Base-by-base conservation (phyloP, 2,329 filamentous ascomycete genomes). In the Neodidymelliopsis sp. region DNA sequence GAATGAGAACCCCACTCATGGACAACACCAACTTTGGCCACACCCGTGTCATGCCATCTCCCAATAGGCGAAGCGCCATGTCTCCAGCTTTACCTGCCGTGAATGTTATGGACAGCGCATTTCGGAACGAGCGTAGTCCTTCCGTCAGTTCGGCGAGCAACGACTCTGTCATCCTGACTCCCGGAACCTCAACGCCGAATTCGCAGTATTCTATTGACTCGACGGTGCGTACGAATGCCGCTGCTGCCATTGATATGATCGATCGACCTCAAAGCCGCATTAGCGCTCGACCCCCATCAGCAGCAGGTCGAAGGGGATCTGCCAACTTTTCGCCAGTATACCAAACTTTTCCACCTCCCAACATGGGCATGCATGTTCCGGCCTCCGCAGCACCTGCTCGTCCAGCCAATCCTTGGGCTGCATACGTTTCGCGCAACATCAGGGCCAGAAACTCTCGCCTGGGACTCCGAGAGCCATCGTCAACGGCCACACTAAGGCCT, bases 181-280 rank as follows among this genome's bases (percentile, higher is more conserved):
- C 69, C 13, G 57, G 65, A n/a, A 58, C 63, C 18, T 63, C 65
- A 22, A 62, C 65, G n/a, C 53, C 63, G 20, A 59, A 52, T 28
- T 67, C 62, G 11, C 62, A 66, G 44, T 45, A 60, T 31, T 62
- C 64, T 10, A 60, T 62, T 36, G 65, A 65, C 42, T 53, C 59
- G 7, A 61, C 62, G 23, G 56, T 64, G n/a, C 66, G 69, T 41
- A 58, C 62, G 19, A 62, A 68, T 53, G 54, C 60, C 16, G 57
- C 55, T 33, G 59, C 64, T 20, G 50, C 65, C 12, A 56, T 66
- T 38, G 71, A 74, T 23, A 63, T 66, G 56, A 71, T 72, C 23
- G 70, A 74, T 56, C 67, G 71, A 15, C 71, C 71, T 5, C 63
- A 66, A 22, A 74, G 71, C 31, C 62, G 71, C 16, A 65, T 74